Percentiles rank a stretch among this genome's conserved stretches.
phyloP scores from a whole-genome alignment of 2,329 filamentous ascomycete genomes.

The Exophiala dermatitidis region DNA sequence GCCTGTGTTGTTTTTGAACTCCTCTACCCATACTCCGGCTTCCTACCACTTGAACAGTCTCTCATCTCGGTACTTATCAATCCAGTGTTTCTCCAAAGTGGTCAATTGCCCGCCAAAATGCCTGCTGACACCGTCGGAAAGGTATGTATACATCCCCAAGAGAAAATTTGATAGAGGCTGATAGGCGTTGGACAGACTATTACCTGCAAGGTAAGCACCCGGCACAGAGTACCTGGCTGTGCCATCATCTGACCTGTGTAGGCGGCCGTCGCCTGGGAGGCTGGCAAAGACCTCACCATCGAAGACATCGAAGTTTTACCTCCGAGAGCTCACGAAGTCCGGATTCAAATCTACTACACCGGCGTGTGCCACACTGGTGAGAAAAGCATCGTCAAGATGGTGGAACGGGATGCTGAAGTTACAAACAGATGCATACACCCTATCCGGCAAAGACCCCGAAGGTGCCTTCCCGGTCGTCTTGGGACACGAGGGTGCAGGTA shows the following conservation, averaged over 20 bases:
- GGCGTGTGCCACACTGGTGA: conserved; percentile 96
- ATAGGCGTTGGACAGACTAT: conserved; percentile 59
- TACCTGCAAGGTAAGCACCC: conserved; percentile 63
- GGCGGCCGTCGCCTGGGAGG: conserved; percentile 96
- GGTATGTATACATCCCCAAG: conserved; percentile 12
- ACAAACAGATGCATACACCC: conserved; percentile 73
- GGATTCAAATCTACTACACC: conserved; percentile 94
- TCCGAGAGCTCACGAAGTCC: conserved; percentile 86
- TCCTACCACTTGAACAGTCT: not conserved
- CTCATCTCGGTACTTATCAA: not conserved
- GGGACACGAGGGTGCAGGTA: conserved; percentile 83
- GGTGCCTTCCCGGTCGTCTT: conserved; percentile 85
- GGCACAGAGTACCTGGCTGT: not conserved
- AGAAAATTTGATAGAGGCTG: not conserved
- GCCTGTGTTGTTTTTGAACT: not conserved
- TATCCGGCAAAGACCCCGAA: conserved; percentile 95
- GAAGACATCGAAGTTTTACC: conserved; percentile 90
- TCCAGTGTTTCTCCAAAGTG: not conserved
- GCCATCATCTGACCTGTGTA: conserved; percentile 29
- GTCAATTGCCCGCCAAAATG: conserved; percentile 13
- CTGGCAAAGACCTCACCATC: conserved; percentile 77
- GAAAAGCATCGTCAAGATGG: conserved; percentile 21
- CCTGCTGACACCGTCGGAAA: conserved; percentile 26
- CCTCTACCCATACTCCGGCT: not conserved
- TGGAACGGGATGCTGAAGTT: conserved; percentile 9